Conservation (phyloP, 2,329 filamentous ascomycete genomes). For the Claviceps africana region DNA sequence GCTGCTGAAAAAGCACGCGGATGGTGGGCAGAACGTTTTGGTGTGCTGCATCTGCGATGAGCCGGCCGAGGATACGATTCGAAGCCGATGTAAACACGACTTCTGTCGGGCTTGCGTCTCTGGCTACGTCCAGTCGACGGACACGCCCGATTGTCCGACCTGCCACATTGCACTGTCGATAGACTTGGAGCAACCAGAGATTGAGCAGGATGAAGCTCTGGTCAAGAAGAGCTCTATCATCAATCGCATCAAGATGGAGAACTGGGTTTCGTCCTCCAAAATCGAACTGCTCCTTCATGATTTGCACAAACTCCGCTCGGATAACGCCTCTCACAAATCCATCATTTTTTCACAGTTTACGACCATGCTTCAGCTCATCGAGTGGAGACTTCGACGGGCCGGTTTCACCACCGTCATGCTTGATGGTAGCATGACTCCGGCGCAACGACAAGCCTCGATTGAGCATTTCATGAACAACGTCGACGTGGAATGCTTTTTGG, state of each 20-base stretch:
- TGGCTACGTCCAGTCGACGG: conserved; percentile 57
- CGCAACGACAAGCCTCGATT: conserved; percentile 84
- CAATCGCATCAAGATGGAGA: conserved; percentile 96
- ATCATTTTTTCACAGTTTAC: conserved; percentile 98
- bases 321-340: conserved; percentile 87
- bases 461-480: conserved; percentile 94
- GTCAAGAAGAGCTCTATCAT: conserved; percentile 96
- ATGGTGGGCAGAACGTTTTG: conserved; percentile 78
- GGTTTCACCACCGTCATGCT: conserved; percentile 98
- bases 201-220: conserved; percentile 74
- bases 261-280: conserved; percentile 97
- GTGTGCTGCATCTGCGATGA: conserved; percentile 95
- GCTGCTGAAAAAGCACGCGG: conserved; percentile 73
- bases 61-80: conserved; percentile 84
- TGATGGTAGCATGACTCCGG: conserved; percentile 91
- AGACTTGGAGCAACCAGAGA: conserved; percentile 87
- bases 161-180: conserved; percentile 86
- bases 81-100: conserved; percentile 83
- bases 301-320: conserved; percentile 77
- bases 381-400: conserved; percentile 91
- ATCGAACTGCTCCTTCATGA: conserved; percentile 95
- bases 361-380: conserved; percentile 90
- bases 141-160: conserved; percentile 67
- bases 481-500: conserved; percentile 88
- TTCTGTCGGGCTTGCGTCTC: conserved; percentile 30